phyloP scores from a whole-genome alignment of 129 eudicot genomes.

The Cynara cardunculus region DNA sequence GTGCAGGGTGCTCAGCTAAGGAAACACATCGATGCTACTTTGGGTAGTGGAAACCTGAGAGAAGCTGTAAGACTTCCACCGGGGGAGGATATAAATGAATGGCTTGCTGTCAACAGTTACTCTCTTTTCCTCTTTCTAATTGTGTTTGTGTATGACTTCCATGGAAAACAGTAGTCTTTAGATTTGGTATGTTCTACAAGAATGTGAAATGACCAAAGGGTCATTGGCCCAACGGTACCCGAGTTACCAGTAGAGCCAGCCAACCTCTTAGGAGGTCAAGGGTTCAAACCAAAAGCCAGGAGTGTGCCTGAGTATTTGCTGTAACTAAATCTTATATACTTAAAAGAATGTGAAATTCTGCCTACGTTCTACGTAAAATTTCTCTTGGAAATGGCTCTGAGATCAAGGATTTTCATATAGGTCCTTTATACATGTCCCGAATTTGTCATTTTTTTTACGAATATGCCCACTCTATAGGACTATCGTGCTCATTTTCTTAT shows the following conservation, averaged over 20 bases:
- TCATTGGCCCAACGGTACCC: no score
- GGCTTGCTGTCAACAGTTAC: conserved; percentile 92
- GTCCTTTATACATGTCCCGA: neutral
- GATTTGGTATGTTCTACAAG: no score
- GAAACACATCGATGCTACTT: conserved; percentile 85
- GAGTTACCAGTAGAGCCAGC: no score
- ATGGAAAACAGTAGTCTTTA: neutral
- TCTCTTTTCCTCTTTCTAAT: conserved; percentile 24
- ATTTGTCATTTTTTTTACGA: neutral
- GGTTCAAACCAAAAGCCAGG: no score
- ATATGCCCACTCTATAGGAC: neutral
- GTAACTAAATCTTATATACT: no score
- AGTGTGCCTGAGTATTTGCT: no score
- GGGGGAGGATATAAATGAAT: conserved; percentile 85
- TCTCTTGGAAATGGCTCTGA: neutral
- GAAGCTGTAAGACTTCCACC: conserved; percentile 95
- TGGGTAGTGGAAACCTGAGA: conserved; percentile 89
- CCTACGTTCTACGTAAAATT: neutral
- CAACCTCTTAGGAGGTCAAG: no score
- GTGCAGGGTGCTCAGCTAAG: conserved; percentile 88
- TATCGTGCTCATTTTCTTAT: neutral
- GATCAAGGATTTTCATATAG: no score
- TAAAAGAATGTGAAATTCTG: neutral
- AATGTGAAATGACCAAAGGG: no score
- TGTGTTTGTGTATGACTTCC: neutral